Evolutionary conservation across 495 filamentous ascomycete genomes (phyloP).

Genomic region (Penicillium odoratum): DNA sequence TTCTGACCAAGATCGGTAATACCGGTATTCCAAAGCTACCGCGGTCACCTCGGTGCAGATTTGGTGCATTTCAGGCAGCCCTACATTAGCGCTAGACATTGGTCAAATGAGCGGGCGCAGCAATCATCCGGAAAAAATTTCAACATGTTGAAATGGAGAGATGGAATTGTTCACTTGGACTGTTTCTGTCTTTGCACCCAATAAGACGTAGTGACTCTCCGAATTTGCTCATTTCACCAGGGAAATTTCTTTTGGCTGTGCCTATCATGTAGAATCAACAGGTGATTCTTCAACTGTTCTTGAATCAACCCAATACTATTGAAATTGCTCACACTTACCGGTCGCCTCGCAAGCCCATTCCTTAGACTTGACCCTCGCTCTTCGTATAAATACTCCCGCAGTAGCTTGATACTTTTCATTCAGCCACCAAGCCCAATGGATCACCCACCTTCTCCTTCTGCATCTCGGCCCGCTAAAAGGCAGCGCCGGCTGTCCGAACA

Average conservation of each 20-base stretch:
- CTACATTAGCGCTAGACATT: background rate
- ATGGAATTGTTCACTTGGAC: background rate
- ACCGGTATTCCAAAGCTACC: background rate
- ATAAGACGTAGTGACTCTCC: background rate
- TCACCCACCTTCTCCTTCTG: background rate
- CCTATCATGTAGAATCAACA: background rate
- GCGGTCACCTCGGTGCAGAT: background rate
- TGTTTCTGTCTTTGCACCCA: background rate
- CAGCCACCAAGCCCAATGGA: background rate
- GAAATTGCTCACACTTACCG: background rate
- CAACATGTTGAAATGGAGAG: background rate
- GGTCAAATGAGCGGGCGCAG: background rate
- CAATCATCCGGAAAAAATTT: background rate
- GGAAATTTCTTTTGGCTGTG: background rate
- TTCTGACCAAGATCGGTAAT: background rate
- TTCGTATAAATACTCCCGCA: background rate
- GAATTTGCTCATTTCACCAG: background rate
- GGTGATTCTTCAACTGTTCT: background rate
- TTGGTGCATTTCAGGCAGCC: background rate
- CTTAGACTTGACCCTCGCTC: background rate
- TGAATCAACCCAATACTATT: background rate
- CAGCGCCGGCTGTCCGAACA: background rate
- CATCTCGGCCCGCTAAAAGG: background rate
- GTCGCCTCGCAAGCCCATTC: background rate
- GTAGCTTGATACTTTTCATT: background rate